These are phyloP conservation scores for Calcarisporium arbuscula DNA, from an alignment of 2,329 filamentous ascomycete genomes.

Conservation along the genomic window DNA sequence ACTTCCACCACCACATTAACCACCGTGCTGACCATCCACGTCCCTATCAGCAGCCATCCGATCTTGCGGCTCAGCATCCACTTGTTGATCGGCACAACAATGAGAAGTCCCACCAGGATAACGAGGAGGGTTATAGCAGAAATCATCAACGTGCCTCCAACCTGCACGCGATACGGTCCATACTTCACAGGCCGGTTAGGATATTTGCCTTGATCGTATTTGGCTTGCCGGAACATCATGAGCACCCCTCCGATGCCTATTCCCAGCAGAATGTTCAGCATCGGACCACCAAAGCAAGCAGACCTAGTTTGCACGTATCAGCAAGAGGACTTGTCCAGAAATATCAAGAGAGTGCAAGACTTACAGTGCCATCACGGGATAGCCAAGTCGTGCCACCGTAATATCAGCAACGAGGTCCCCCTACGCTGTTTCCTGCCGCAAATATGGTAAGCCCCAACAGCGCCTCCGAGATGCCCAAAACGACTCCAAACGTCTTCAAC, in stretches of 20 bases:
- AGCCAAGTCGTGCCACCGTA: conserved; percentile 86
- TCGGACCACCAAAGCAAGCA: conserved; percentile 95
- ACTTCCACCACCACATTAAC: conserved; percentile 79
- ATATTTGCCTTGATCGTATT: conserved; percentile 59
- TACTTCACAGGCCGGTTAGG: conserved; percentile 59
- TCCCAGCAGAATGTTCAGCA: conserved; percentile 94
- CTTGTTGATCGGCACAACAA: conserved; percentile 75
- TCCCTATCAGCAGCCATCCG: conserved; percentile 68
- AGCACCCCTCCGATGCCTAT: conserved; percentile 88
- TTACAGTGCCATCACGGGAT: conserved; percentile 86
- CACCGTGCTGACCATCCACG: conserved; percentile 77
- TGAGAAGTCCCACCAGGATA: conserved; percentile 70
- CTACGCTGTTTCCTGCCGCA: conserved; percentile 88
- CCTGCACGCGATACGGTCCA: conserved; percentile 73
- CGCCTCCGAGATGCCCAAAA: conserved; percentile 88
- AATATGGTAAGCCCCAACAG: conserved; percentile 94
- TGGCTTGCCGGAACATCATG: conserved; percentile 70
- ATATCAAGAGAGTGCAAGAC: conserved; percentile 19
- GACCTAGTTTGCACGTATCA: conserved; percentile 39
- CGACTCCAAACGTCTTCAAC: conserved; percentile 86
- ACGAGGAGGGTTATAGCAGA: conserved; percentile 77
- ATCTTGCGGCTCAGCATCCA: conserved; percentile 82
- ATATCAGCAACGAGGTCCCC: conserved; percentile 93
- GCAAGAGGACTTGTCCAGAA: neutral
- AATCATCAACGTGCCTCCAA: conserved; percentile 79